Percentiles rank a stretch among this genome's conserved stretches.
Conservation (phyloP, 371 early-diverging fungal species). For the Apophysomyces ossiformis region DNA sequence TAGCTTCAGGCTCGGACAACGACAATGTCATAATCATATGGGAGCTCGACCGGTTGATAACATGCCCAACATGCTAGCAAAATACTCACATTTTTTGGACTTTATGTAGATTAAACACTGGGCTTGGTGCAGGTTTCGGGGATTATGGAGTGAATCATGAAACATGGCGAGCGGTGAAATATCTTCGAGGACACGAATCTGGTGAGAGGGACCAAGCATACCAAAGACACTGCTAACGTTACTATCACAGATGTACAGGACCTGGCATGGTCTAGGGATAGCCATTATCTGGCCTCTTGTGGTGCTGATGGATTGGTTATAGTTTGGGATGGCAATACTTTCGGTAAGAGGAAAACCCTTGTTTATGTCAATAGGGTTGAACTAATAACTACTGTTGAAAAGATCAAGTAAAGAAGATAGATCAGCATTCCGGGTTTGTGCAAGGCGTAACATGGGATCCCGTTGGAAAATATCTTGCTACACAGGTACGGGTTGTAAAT, state of each 20-base stretch:
- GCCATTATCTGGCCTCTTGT: slow-evolving; percentile 88
- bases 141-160: slow-evolving; percentile 68
- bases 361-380: neutral
- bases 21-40: slow-evolving; percentile 91
- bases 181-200: slow-evolving; percentile 93
- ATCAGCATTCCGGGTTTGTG: slow-evolving; percentile 87
- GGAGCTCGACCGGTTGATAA: slow-evolving; percentile 71
- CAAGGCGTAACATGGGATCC: slow-evolving; percentile 98
- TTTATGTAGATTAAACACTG: slow-evolving; percentile 1
- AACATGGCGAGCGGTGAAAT: slow-evolving; percentile 77
- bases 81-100: neutral
- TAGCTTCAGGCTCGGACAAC: slow-evolving; percentile 91
- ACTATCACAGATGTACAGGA: slow-evolving; percentile 81
- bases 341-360: slow-evolving; percentile 55
- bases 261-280: slow-evolving; percentile 94
- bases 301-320: slow-evolving; percentile 85
- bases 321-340: slow-evolving; percentile 86
- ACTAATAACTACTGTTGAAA: neutral
- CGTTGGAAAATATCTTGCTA: slow-evolving; percentile 89
- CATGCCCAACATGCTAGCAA: neutral
- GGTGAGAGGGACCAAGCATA: slow-evolving; percentile 41
- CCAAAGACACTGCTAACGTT: neutral
- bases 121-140: slow-evolving; percentile 57
- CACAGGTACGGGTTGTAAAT: slow-evolving; percentile 65
- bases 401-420: slow-evolving; percentile 69